A percentile compares a stretch with the other conserved stretches of the same genome.
Conservation (phyloP, 2,329 filamentous ascomycete genomes). For the Xylaria digitata region DNA sequence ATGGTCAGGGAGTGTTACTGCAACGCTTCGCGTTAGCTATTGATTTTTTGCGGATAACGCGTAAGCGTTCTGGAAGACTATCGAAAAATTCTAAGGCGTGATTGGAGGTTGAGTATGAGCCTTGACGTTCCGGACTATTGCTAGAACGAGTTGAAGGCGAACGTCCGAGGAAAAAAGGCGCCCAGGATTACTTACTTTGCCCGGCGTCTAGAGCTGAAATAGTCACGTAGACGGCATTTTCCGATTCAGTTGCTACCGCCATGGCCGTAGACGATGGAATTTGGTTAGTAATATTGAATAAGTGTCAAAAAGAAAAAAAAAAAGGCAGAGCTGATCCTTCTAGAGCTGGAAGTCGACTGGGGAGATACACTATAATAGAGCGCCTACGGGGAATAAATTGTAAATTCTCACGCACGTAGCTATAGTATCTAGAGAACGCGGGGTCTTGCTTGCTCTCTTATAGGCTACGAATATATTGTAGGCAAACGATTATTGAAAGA, state of each 20-base stretch:
- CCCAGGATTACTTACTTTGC: constrained; percentile 40
- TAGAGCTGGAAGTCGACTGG: neutral
- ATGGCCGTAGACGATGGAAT: constrained; percentile 8
- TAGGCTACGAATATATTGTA: no score
- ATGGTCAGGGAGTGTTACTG: constrained; percentile 58
- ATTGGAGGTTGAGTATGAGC: neutral
- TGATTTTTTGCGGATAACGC: neutral
- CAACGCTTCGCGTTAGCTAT: neutral
- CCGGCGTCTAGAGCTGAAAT: constrained; percentile 55
- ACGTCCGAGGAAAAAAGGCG: neutral
- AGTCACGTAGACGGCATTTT: constrained; percentile 45
- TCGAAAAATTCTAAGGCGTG: neutral
- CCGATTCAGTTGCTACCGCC: constrained; percentile 1
- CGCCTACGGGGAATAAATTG: no score
- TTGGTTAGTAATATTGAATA: neutral
- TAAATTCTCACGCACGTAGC: no score
- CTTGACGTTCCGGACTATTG: neutral
- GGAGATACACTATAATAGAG: no score
- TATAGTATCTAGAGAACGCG: no score
- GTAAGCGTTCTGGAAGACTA: neutral
- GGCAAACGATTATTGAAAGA: no score
- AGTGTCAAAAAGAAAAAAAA: neutral
- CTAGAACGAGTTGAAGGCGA: no score
- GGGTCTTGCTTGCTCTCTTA: no score
- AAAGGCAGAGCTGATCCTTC: no score